Evolutionary conservation across 768 basidiomycete species (phyloP), one percentile per base, ranked within the genome.

Genomic region (Termitomyces sp.): DNA sequence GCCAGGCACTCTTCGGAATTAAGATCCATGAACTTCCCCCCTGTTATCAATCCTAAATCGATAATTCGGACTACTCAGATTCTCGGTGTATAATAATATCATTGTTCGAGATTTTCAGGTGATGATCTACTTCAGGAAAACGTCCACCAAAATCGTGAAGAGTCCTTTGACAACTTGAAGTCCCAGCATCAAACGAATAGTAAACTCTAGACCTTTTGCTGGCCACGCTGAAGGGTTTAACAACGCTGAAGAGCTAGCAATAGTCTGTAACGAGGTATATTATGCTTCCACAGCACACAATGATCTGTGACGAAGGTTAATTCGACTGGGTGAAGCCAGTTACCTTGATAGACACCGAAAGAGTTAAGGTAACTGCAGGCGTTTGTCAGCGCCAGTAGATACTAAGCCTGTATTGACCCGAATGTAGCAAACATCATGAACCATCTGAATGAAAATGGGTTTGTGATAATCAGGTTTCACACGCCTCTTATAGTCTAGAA

Each of bases 291-390:
- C 44, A 32, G 19, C 28, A 21, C 8, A 58, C 32, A 61, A 54
- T 34, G 10, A n/a, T 45, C 58, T 58, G 28, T n/a, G n/a, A n/a
- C n/a, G n/a, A n/a, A n/a, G n/a, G n/a, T n/a, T n/a, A n/a, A n/a
- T n/a, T n/a, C n/a, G n/a, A n/a, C n/a, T n/a, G n/a, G 17, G 10
- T 28, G 43, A 21, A 37, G 38, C 50, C 11, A 42, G 24, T n/a
- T 42, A 54, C 59, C 59, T 58, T 60, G 59, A 46, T 57, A 60
- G 24, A 60, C 56, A 26, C 57, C 59, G 22, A 58, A 60, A 35
- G 59, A 60, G 43, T 60, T 46, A 9, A 58, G 44, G n/a, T 57
- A 60, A 24, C 57, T 56, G 40, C 12, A 48, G 2, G 14, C 19
- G n/a, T 28, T 28, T 10, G 19, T 50, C 12, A 49, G 19, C 19